Base-by-base conservation (phyloP, 352 stramenopile genomes). In the Phytopythium oedochilum region DNA sequence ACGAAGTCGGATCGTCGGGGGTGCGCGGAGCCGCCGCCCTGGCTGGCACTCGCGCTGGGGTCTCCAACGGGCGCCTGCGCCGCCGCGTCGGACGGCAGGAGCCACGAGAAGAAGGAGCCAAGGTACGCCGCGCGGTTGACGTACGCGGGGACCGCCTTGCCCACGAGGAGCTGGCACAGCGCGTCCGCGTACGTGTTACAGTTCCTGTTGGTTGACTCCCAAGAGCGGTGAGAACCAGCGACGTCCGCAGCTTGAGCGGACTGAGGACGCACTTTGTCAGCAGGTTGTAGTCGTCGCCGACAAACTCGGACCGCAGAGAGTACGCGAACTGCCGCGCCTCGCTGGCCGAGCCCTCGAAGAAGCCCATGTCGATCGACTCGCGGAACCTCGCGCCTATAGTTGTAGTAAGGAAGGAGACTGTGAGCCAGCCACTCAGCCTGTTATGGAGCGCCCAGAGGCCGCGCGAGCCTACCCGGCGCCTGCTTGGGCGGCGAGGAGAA, bases 101-200 rank as follows among this genome's bases (percentile, higher is more conserved):
- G 61, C 53, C 84, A 94, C 65, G 80, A 90, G 20, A 91, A 68
- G 60, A 89, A 94, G n/a, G 84, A 94, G 20, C 86, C 92, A n/a
- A 98, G 61, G 74, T 97, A 92, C n/a, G 92, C 89, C 5, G 89
- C 83, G 57, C 94, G 89, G 59, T 98, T 98, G 44, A 98, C 75
- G 71, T 97, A 94, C 32, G 71, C 59, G 7, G 94, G 94, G 53
- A 98, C 96, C 14, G 76, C 64, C 28, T 78, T 82, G 28, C 61
- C 61, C 47, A 98, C 59, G 26, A 98, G 75, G 43, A 87, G 61
- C 54, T 86, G 91, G 42, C 84, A 90, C 18, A 89, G 63, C 25
- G 72, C 88, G 68, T 98, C 93, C 15, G 89, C 82, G 73, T 97
- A 98, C 60, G 94, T 77, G 71, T 98, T 98, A 75, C 94, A 98